Base-by-base conservation (phyloP, 106 monocot genomes). In the Allium fistulosum region DNA sequence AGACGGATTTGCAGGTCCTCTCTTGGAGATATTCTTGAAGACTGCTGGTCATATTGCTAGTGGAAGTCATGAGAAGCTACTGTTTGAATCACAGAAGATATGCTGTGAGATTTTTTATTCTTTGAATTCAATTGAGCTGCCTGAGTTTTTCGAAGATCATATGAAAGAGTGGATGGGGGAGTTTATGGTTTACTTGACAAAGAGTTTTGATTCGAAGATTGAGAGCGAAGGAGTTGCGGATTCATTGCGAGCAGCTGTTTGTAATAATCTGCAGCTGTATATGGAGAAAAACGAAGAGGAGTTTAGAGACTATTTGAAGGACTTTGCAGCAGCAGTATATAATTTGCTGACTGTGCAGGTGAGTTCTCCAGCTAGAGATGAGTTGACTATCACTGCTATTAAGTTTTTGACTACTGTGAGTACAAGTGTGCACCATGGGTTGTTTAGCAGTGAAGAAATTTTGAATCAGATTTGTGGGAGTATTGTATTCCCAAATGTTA, bases 211-310 rank as follows among this genome's bases (percentile, higher is more conserved):
- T 0, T 51, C 67, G 0, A 63, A 69, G 1, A 67, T 92, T 16
- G 96, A 97, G 80, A 63, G 73, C 2, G 88, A 92, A 18, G 92
- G 96, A 11, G 80, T 84, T 10, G 79, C 73, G 11, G 87, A 99
- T 50, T 58, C 80, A 9, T 78, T 99, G 17, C 79, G 97, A 17
- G 80, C 97, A 3, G 86, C 97, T 1, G 66, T 99, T 37, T 99
- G 97, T 64, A 92, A 99, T 74, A 87, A 87, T 28, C 81, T 99
- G 47, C 84, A 93, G 75, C 87, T 99, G 11, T 99, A 99, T 71
- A 92, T 99, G 90, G 87, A 93, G 87, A 99, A 83, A 69, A 87
- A 93, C 50, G 97, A 99, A 71, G 97, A 99, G 75, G 97, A 99
- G 73, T 99, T 99, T 75, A 76, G 76, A 71, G 80, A 69, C 48